These are phyloP conservation scores for Kazachstania taianensis DNA, from an alignment of 805 yeast genomes.

Conservation along the genomic window DNA sequence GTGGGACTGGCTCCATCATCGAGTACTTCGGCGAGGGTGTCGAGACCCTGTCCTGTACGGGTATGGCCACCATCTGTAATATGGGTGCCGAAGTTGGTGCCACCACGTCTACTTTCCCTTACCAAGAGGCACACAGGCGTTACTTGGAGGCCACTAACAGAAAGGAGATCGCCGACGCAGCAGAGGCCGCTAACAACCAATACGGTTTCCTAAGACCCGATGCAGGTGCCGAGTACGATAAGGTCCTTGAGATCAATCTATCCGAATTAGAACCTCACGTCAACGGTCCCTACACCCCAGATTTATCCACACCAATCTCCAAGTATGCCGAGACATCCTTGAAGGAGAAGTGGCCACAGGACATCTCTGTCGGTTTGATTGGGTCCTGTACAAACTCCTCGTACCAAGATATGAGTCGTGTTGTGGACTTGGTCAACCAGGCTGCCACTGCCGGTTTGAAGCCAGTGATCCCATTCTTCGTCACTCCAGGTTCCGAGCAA, in stretches of 20 bases:
- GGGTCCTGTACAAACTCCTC: slow-evolving; percentile 99
- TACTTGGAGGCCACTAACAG: slow-evolving; percentile 81
- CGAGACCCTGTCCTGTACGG: slow-evolving; percentile 80
- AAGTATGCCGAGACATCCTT: slow-evolving; percentile 63
- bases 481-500: slow-evolving; percentile 97
- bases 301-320: slow-evolving; percentile 86
- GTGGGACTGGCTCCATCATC: slow-evolving; percentile 94
- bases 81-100: slow-evolving; percentile 99
- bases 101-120: slow-evolving; percentile 95
- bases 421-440: slow-evolving; percentile 79
- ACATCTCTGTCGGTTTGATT: slow-evolving; percentile 84
- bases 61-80: slow-evolving; percentile 99
- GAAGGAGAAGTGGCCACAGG: slow-evolving; percentile 75
- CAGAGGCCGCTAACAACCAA: slow-evolving; percentile 46
- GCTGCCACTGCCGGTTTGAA: slow-evolving; percentile 80
- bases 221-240: slow-evolving; percentile 81
- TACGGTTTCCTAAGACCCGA: slow-evolving; percentile 71
- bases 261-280: slow-evolving; percentile 84
- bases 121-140: slow-evolving; percentile 66
- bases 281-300: slow-evolving; percentile 98
- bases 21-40: slow-evolving; percentile 98
- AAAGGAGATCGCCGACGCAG: slow-evolving; percentile 72
- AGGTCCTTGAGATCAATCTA: slow-evolving; percentile 83
- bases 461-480: slow-evolving; percentile 86
- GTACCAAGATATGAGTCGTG: slow-evolving; percentile 96